Conservation (phyloP, 345 rosid genomes). For the Salix exigua region DNA sequence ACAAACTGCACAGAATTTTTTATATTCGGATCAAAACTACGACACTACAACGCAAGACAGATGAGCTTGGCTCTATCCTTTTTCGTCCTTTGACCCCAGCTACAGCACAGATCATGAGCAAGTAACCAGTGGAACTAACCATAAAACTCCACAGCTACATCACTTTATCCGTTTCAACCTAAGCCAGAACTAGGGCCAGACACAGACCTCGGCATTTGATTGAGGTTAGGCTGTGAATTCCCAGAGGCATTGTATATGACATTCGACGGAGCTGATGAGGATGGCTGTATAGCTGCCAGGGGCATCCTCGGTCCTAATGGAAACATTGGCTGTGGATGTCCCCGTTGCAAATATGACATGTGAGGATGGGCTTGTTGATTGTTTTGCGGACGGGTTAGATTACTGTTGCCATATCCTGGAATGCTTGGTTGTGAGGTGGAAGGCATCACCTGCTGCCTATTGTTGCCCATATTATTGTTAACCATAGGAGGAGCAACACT, state of each 20-base stretch:
- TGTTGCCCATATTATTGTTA: conserved; percentile 45
- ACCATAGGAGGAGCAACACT: conserved; percentile 50
- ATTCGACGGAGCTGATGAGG: conserved; percentile 51
- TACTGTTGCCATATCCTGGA: conserved; percentile 54
- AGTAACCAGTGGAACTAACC: conserved; percentile 2
- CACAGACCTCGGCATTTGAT: conserved; percentile 62
- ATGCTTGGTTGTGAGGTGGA: conserved; percentile 57
- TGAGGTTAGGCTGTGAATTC: conserved; percentile 48
- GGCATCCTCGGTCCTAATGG: conserved; percentile 77
- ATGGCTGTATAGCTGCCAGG: conserved; percentile 59
- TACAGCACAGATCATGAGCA: conserved; percentile 12
- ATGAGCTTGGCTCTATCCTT: neutral
- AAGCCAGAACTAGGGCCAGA: conserved; percentile 62
- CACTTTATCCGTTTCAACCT: conserved; percentile 31
- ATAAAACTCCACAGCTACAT: neutral
- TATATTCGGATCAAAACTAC: conserved; percentile 14
- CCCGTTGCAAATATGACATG: conserved; percentile 74
- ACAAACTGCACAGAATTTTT: conserved; percentile 9
- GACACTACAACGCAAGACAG: conserved; percentile 6
- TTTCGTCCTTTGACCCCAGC: neutral
- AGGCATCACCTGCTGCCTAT: conserved; percentile 49
- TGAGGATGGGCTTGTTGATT: conserved; percentile 64
- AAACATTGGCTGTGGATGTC: conserved; percentile 46
- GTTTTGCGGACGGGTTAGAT: conserved; percentile 53
- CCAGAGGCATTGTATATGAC: conserved; percentile 49